These are phyloP conservation scores for Pichia insulana DNA, from an alignment of 805 yeast genomes.

Conservation along the genomic window DNA sequence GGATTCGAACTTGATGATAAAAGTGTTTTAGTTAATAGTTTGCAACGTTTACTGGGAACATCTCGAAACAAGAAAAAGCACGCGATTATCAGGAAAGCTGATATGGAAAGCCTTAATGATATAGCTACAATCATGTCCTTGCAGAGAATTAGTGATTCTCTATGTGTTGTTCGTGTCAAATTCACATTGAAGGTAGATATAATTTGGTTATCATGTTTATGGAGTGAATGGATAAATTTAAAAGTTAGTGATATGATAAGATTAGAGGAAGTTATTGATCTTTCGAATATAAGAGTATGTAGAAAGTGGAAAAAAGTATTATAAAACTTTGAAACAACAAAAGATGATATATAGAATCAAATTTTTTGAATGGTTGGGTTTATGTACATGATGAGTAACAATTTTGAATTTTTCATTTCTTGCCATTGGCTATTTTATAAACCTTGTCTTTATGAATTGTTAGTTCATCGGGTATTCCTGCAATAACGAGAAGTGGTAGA, in stretches of 20 bases:
- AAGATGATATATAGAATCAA: no score
- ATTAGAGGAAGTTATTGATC: constrained; percentile 7
- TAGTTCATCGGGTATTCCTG: constrained; percentile 2
- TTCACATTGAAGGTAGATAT: not conserved
- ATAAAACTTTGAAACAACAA: not conserved
- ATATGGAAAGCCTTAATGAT: not conserved
- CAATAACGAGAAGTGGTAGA: constrained; percentile 11
- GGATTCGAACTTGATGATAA: no score
- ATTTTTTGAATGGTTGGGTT: no score
- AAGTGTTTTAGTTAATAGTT: not conserved
- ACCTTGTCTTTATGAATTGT: constrained; percentile 2
- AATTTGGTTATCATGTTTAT: constrained; percentile 9
- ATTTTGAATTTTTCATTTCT: no score
- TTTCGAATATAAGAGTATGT: constrained; percentile 8
- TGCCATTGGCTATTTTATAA: not conserved
- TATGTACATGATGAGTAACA: no score
- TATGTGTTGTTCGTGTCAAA: constrained; percentile 5
- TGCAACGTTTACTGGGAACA: constrained; percentile 1
- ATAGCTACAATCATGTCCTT: not conserved
- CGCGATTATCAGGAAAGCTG: constrained; percentile 3
- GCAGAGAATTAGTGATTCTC: constrained; percentile 5
- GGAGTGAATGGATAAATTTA: constrained; percentile 12
- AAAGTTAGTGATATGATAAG: constrained; percentile 8
- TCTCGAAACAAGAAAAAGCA: constrained; percentile 3
- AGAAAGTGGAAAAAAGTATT: constrained; percentile 15